Conservation (phyloP, 441 rosid species). For the Mallotus japonicus region DNA sequence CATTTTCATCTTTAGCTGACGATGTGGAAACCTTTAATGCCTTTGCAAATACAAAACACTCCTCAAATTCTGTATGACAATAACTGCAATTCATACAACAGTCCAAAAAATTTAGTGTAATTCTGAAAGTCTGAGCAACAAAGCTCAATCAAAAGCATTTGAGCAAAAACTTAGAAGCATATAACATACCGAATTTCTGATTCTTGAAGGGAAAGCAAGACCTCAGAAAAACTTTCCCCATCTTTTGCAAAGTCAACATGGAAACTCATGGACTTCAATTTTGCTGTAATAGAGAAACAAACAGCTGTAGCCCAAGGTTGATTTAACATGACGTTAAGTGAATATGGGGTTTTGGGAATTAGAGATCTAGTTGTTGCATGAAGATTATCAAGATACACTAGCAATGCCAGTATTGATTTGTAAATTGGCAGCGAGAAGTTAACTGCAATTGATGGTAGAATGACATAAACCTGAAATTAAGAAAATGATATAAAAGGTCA, state of each 20-base stretch:
- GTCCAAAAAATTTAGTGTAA: neutral
- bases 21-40: conserved; percentile 48
- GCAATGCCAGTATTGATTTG: conserved; percentile 50
- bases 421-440: conserved; percentile 60
- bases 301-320: conserved; percentile 37
- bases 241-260: conserved; percentile 68
- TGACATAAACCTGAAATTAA: conserved; percentile 59
- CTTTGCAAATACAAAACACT: conserved; percentile 48
- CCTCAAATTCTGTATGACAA: conserved; percentile 47
- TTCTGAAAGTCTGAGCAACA: neutral
- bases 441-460: conserved; percentile 41
- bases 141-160: conserved; percentile 11
- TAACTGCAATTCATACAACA: conserved; percentile 47
- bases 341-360: conserved; percentile 22
- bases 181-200: conserved; percentile 53
- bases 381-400: conserved; percentile 45
- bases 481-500: conserved; percentile 14
- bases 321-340: conserved; percentile 28
- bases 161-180: conserved; percentile 11
- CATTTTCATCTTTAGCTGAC: conserved; percentile 39
- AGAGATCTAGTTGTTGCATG: conserved; percentile 39
- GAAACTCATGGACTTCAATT: conserved; percentile 46
- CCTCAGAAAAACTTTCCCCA: conserved; percentile 56
- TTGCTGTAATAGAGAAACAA: conserved; percentile 55
- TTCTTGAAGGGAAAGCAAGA: conserved; percentile 46